These are phyloP conservation scores for Ascochyta fabae DNA, from an alignment of 2,329 filamentous ascomycete species.

Conservation along the genomic window DNA sequence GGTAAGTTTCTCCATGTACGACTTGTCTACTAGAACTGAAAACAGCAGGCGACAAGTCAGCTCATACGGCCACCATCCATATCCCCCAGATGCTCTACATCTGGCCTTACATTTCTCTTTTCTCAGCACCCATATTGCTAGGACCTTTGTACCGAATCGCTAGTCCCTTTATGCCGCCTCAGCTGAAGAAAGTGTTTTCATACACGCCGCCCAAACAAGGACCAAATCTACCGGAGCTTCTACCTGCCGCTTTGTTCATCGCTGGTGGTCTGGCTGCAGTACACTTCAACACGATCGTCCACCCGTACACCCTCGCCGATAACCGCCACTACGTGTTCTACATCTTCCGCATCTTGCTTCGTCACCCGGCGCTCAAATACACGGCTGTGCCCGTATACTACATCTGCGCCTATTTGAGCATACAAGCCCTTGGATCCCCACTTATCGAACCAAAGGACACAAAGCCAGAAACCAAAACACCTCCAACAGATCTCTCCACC, in stretches of 20 bases:
- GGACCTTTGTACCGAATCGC: constrained; percentile 53
- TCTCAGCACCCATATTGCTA: constrained; percentile 79
- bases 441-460: constrained; percentile 2
- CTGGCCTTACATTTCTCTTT: constrained; percentile 88
- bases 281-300: constrained; percentile 87
- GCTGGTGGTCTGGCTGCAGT: constrained; percentile 59
- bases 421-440: constrained; percentile 63
- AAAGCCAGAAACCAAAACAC: constrained; percentile 10
- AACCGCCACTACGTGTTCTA: constrained; percentile 99
- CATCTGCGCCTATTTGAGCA: constrained; percentile 70
- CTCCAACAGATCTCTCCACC: constrained; percentile 2
- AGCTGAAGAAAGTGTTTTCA: too few relatives aligned
- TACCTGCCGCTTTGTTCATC: constrained; percentile 44
- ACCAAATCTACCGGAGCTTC: constrained; percentile 24
- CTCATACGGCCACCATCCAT: constrained; percentile 89
- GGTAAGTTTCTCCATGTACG: constrained; percentile 21
- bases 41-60: constrained; percentile 81
- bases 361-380: constrained; percentile 69
- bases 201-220: not conserved
- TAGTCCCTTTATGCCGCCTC: too few relatives aligned
- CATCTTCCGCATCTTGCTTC: constrained; percentile 81
- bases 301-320: constrained; percentile 94
- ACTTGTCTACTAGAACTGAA: constrained; percentile 19
- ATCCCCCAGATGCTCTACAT: constrained; percentile 93
- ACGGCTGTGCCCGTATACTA: constrained; percentile 74